A percentile compares a stretch with the other conserved stretches of the same genome.
phyloP scores from a whole-genome alignment of 2,329 filamentous ascomycete species.

The Cercospora sesami region DNA sequence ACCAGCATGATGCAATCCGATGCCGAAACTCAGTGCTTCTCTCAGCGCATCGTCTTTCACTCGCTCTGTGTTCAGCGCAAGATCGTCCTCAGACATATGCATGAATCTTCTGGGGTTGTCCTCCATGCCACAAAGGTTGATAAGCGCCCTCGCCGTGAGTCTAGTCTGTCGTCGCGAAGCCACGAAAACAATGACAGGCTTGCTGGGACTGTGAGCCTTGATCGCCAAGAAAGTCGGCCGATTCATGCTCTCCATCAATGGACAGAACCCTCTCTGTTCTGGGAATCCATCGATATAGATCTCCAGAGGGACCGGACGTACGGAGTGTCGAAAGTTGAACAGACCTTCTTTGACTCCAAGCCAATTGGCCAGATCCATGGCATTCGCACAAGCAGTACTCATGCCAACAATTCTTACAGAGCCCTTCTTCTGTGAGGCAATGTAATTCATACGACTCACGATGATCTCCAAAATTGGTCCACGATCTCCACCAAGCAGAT shows the following conservation, averaged over 20 bases:
- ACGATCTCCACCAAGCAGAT: conserved; percentile 91
- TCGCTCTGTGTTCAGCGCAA: conserved; percentile 80
- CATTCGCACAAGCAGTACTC: conserved; percentile 98
- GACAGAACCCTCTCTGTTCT: conserved; percentile 90
- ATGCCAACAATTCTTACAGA: conserved; percentile 92
- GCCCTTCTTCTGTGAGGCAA: conserved; percentile 87
- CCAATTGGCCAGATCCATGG: conserved; percentile 92
- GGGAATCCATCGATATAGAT: conserved; percentile 98
- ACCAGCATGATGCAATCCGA: conserved; percentile 95
- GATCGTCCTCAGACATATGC: conserved; percentile 89
- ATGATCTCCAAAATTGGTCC: conserved; percentile 98
- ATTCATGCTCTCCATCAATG: conserved; percentile 99
- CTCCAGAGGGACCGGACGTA: conserved; percentile 91
- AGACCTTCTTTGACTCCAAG: conserved; percentile 90
- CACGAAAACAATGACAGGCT: conserved; percentile 98
- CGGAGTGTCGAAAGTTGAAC: conserved; percentile 97
- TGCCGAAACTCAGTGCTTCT: conserved; percentile 95
- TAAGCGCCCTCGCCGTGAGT: conserved; percentile 90
- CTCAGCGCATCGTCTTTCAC: conserved; percentile 92
- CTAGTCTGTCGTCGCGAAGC: conserved; percentile 93
- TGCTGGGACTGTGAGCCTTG: conserved; percentile 92
- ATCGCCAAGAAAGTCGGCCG: conserved; percentile 93
- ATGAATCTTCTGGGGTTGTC: conserved; percentile 94
- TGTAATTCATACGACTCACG: conserved; percentile 92
- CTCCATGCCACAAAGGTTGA: conserved; percentile 98